A percentile compares a stretch with the other conserved stretches of the same genome.
phyloP scores from a whole-genome alignment of 2,329 filamentous ascomycete genomes.

The Hypoxylon sp. region DNA sequence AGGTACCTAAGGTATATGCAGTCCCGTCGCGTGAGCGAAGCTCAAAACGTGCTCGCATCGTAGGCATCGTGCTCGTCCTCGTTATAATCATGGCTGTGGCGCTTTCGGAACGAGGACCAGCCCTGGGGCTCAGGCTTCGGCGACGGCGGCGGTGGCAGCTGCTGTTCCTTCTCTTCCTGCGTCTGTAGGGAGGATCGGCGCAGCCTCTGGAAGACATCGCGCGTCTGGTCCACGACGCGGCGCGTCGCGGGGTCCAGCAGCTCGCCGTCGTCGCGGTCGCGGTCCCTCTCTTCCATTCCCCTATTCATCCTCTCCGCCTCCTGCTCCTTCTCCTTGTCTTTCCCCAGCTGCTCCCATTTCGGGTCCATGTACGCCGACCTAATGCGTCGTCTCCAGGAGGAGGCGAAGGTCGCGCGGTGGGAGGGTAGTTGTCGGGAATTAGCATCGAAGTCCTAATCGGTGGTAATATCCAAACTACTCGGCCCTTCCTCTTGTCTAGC shows the following conservation, averaged over 20 bases:
- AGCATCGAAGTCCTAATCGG: constrained; percentile 39
- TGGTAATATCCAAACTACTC: constrained; percentile 23
- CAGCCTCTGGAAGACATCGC: background rate
- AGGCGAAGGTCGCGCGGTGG: background rate
- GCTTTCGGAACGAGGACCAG: background rate
- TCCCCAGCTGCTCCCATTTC: no score
- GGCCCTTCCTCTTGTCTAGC: constrained; percentile 22
- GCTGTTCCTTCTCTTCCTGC: background rate
- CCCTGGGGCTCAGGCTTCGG: no score
- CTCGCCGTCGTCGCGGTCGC: background rate
- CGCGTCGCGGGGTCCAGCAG: background rate
- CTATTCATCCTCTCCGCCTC: no score
- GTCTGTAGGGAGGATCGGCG: background rate
- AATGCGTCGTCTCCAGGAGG: background rate
- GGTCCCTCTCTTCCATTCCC: no score
- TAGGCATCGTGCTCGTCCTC: background rate
- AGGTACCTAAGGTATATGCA: background rate
- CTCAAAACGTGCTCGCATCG: background rate
- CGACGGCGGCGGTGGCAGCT: no score
- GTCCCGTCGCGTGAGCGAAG: background rate
- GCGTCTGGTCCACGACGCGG: background rate
- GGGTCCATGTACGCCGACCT: no score
- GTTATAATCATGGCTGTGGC: background rate
- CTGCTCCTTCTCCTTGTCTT: no score
- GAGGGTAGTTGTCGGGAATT: no score